These are phyloP conservation scores for Entophlyctis helioformis DNA, from an alignment of 192 early-diverging fungal genomes.

Conservation along the genomic window DNA sequence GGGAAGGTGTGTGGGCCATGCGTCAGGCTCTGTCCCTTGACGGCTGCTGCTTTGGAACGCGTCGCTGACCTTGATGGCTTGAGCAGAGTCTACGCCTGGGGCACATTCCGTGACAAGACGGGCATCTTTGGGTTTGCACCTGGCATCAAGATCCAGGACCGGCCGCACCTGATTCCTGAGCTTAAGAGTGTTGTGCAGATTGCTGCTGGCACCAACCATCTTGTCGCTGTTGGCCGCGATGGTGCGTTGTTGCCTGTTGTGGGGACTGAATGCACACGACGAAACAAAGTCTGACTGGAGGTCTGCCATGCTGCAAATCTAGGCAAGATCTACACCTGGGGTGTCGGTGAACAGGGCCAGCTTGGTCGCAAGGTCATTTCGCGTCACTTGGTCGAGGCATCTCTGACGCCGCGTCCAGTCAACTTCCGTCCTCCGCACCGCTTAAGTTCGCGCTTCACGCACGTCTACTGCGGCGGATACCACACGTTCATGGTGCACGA, in stretches of 20 bases:
- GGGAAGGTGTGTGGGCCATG: constrained; percentile 36
- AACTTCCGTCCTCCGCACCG: constrained; percentile 55
- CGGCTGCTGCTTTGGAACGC: not conserved
- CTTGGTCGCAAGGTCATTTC: constrained; percentile 70
- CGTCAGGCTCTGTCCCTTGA: not conserved
- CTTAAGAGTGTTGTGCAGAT: constrained; percentile 62
- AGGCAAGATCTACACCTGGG: constrained; percentile 81
- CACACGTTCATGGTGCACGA: constrained; percentile 71
- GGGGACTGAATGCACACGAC: too few species aligned
- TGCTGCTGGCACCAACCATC: constrained; percentile 75
- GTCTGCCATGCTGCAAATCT: not conserved
- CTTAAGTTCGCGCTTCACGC: too few species aligned
- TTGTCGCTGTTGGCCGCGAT: constrained; percentile 55
- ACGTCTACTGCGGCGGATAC: constrained; percentile 69
- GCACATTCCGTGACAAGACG: constrained; percentile 72
- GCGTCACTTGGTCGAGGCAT: constrained; percentile 28
- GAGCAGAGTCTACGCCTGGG: constrained; percentile 73
- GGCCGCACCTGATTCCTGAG: constrained; percentile 45
- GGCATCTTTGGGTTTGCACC: constrained; percentile 77
- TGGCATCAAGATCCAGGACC: constrained; percentile 47
- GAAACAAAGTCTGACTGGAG: too few species aligned
- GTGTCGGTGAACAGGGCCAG: constrained; percentile 78
- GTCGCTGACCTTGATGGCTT: too few species aligned
- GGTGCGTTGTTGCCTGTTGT: too few species aligned
- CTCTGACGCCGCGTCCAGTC: constrained; percentile 29